These are phyloP conservation scores for Neospora caninum DNA, from an alignment of 169 alveolate genomes.

Conservation along the genomic window DNA sequence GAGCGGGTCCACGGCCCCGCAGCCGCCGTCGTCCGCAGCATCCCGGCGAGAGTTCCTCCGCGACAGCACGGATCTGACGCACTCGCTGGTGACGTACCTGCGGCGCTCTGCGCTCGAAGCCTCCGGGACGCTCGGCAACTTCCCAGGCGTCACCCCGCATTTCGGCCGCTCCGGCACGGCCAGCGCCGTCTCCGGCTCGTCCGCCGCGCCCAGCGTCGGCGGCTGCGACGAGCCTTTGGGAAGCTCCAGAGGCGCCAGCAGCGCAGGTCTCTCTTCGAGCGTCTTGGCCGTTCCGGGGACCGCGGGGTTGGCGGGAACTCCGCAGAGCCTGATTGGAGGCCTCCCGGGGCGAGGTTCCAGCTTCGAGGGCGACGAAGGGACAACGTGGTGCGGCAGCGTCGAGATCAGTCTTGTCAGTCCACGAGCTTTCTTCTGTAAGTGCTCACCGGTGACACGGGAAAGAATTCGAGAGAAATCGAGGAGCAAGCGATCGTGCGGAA, in stretches of 20 bases:
- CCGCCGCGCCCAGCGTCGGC: background rate
- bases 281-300: background rate
- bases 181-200: background rate
- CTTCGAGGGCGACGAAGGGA: background rate
- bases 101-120: background rate
- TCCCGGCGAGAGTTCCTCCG: conserved; percentile 1
- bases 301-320: background rate
- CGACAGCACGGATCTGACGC: conserved; percentile 5
- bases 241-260: background rate
- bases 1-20: background rate
- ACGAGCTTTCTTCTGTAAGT: conserved; percentile 41
- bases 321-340: background rate
- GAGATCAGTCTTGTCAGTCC: conserved; percentile 28
- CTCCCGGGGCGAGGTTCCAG: background rate
- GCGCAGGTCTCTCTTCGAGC: background rate
- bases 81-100: background rate
- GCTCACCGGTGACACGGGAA: too few relatives aligned
- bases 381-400: background rate
- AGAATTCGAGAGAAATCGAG: too few relatives aligned
- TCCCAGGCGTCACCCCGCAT: background rate
- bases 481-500: too few relatives aligned
- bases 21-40: background rate
- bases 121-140: background rate
- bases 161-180: background rate
- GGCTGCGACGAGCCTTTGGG: background rate